Evolutionary conservation across 1,284 basidiomycete genomes (phyloP), one percentile per base, ranked within the genome.

Genomic region (Malassezia restricta): DNA sequence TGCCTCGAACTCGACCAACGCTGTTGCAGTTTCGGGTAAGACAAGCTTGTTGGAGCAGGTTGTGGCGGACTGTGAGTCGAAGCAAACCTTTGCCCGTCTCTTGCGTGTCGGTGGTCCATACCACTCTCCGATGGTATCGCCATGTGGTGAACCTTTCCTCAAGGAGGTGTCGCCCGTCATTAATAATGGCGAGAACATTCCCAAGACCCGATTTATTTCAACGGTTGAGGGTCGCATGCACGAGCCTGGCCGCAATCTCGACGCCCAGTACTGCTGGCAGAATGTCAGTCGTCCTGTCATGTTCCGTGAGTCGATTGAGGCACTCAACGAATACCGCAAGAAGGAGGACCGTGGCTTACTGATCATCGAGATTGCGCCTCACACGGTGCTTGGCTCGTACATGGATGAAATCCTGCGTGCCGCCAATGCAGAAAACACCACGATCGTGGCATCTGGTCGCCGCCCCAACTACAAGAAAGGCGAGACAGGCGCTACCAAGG

Each of bases 241-340:
- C 50, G 42, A 47, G 4, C 30, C 30, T 6, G 49, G 50, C 33
- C 3, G 41, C 12, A 15, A 41, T 31, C 49, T 56, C 20, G 51
- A 47, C 31, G 50, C 55, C 4, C 43, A 53, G 47, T 57, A 57
- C 55, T 57, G 49, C 55, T 57, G 55, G 55, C 29, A 57, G 46
- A 57, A 57, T 24, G 55, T 53, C n/a, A 32, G 50, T 32, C 41
- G 28, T 9, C 55, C 55, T 12, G 55, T 57, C 24, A 40, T 57
- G 20, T 57, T 57, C 55, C 44, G 49, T 11, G 50, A 52, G 47
- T 49, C 55, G 50, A 53, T 57, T 24, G 54, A 56, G 44, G 45
- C 49, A 11, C 43, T 56, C 15, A 15, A 51, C 27, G 31, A 37
- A 20, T 45, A 47, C 48, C 49, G 49, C 41, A 40, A 51, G 46